Percentiles rank a stretch among this genome's conserved stretches.
These are phyloP conservation scores for Gentiana straminea DNA, from an alignment of 257 asterid genomes.

Conservation along the genomic window DNA sequence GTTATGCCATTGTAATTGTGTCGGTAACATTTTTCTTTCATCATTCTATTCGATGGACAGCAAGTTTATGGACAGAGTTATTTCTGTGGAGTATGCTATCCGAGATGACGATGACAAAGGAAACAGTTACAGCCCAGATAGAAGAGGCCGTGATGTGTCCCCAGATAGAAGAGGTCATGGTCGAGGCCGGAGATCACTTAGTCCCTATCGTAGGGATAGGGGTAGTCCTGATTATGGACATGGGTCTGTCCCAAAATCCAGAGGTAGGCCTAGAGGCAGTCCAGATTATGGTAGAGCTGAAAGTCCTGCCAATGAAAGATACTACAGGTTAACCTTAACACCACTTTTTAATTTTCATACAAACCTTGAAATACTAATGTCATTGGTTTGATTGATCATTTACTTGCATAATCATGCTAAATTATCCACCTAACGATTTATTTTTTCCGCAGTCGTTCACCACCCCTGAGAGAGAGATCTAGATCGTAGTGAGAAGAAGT, in stretches of 20 bases:
- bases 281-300: slow-evolving; percentile 47
- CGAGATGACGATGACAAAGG: slow-evolving; percentile 65
- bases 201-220: slow-evolving; percentile 56
- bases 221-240: slow-evolving; percentile 72
- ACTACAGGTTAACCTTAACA: slow-evolving; percentile 14
- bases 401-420: no score
- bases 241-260: slow-evolving; percentile 37
- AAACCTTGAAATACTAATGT: no score
- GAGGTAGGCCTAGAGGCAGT: slow-evolving; percentile 45
- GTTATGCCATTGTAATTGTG: no score
- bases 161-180: slow-evolving; percentile 52
- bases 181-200: slow-evolving; percentile 36
- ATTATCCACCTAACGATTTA: background rate
- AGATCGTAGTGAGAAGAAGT: slow-evolving; percentile 16
- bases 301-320: slow-evolving; percentile 33
- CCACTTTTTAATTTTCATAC: no score
- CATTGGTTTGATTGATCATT: no score
- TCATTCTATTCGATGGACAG: slow-evolving; percentile 16
- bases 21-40: background rate
- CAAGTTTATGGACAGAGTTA: slow-evolving; percentile 63
- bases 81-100: slow-evolving; percentile 66
- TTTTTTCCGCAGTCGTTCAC: slow-evolving; percentile 35
- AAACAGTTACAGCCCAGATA: slow-evolving; percentile 49
- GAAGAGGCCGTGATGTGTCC: slow-evolving; percentile 41
- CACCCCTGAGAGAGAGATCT: slow-evolving; percentile 30